A percentile compares a stretch with the other conserved stretches of the same genome.
Conservation (phyloP, 352 stramenopile species). For the Blastocystis sp. region DNA sequence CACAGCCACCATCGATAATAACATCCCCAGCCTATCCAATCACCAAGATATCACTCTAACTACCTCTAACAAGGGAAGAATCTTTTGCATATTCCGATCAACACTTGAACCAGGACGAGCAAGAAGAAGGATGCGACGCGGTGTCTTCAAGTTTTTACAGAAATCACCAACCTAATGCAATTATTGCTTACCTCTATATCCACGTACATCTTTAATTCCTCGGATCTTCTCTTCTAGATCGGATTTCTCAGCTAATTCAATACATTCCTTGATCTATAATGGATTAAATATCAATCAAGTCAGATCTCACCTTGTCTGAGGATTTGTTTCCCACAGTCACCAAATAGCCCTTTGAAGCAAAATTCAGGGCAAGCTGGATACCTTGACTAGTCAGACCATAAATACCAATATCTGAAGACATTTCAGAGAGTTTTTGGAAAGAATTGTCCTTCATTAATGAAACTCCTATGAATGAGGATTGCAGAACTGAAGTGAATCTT, state of each 20-base stretch:
- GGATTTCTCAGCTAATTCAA: conserved; percentile 18
- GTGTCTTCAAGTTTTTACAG: conserved; percentile 27
- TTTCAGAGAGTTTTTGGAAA: not conserved
- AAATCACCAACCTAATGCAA: not conserved
- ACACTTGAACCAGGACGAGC: not conserved
- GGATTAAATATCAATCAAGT: not conserved
- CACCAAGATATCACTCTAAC: not conserved
- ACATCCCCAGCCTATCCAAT: not conserved
- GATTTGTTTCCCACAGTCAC: conserved; percentile 50
- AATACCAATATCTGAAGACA: conserved; percentile 62
- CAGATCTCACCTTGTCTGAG: conserved; percentile 33
- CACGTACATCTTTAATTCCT: conserved; percentile 44
- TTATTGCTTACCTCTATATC: not conserved
- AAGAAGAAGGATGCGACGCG: not conserved
- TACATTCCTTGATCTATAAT: conserved; percentile 38
- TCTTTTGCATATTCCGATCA: conserved; percentile 33
- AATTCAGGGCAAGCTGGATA: conserved; percentile 21
- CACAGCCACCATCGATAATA: not conserved
- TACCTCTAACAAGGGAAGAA: not conserved
- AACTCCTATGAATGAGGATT: not conserved
- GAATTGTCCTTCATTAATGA: not conserved
- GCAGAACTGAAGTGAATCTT: not conserved
- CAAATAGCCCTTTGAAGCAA: conserved; percentile 7
- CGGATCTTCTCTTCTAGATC: conserved; percentile 38
- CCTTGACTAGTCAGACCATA: conserved; percentile 40